Conservation (phyloP, 371 early-diverging fungal species). For the Actinomortierella wolfii region DNA sequence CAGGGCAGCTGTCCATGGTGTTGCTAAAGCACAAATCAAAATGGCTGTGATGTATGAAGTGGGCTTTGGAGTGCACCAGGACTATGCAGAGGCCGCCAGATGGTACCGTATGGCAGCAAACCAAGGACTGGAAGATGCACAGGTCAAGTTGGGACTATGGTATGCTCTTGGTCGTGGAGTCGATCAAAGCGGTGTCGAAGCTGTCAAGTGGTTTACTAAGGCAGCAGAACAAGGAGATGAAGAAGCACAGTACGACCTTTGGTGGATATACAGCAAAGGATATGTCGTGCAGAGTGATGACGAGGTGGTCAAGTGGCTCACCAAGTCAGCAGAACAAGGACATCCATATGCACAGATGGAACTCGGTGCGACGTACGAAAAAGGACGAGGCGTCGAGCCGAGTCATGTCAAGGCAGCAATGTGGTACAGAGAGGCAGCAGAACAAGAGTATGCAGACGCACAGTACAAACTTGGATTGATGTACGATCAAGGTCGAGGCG, state of each 20-base stretch:
- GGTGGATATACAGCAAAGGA: too few species aligned
- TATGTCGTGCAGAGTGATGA: too few species aligned
- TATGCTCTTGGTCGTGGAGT: conserved; percentile 85
- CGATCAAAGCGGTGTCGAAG: conserved; percentile 61
- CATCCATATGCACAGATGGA: too few species aligned
- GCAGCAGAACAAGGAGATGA: conserved; percentile 80
- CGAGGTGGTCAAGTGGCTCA: too few species aligned
- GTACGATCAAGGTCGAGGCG: too few species aligned
- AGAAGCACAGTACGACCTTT: conserved; percentile 81
- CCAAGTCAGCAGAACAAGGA: too few species aligned
- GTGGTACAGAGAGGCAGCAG: too few species aligned
- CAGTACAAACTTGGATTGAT: too few species aligned
- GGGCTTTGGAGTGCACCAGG: conserved; percentile 76
- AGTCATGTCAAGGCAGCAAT: too few species aligned
- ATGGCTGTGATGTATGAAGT: conserved; percentile 81
- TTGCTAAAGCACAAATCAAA: conserved; percentile 69
- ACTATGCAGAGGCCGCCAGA: conserved; percentile 67
- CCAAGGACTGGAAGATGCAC: conserved; percentile 70
- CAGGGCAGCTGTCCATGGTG: conserved; percentile 73
- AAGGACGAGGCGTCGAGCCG: too few species aligned
- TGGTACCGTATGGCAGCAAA: conserved; percentile 74
- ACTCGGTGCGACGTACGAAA: too few species aligned
- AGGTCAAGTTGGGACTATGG: conserved; percentile 84
- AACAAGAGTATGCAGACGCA: too few species aligned
- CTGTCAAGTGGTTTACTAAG: conserved; percentile 71